Evolutionary conservation across 2,329 filamentous ascomycete species (phyloP).

Genomic region (Colletotrichum truncatum): DNA sequence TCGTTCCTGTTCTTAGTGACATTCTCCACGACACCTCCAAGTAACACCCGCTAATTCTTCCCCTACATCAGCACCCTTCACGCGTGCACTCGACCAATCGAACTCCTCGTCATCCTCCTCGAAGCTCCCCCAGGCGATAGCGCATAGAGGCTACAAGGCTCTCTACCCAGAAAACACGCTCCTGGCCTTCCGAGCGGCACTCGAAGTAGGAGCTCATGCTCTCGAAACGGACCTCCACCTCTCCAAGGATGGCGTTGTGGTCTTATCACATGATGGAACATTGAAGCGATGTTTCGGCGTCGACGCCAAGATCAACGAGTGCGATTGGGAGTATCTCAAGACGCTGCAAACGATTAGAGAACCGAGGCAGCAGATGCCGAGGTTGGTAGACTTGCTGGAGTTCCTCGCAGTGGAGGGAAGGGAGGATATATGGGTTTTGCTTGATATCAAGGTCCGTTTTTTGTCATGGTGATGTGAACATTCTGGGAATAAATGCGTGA

Average conservation of each 20-base stretch:
- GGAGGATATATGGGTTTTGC: conserved; percentile 79
- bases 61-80: conserved; percentile 41
- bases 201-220: conserved; percentile 79
- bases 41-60: not conserved
- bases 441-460: conserved; percentile 82
- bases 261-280: conserved; percentile 83
- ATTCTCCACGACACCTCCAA: no score
- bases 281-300: conserved; percentile 85
- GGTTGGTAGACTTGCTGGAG: conserved; percentile 77
- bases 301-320: conserved; percentile 77
- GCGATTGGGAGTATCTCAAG: conserved; percentile 78
- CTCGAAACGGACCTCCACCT: conserved; percentile 91
- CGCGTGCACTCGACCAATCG: conserved; percentile 40
- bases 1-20: not conserved
- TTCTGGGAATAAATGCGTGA: no score
- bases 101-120: not conserved
- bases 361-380: conserved; percentile 77
- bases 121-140: conserved; percentile 75
- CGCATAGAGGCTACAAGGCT: conserved; percentile 82
- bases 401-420: conserved; percentile 73
- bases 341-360: conserved; percentile 72
- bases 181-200: conserved; percentile 77
- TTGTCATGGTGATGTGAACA: no score
- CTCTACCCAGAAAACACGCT: conserved; percentile 88
- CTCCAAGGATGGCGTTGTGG: conserved; percentile 82